These are phyloP conservation scores for Colletotrichum truncatum DNA, from an alignment of 2,329 filamentous ascomycete genomes.

Conservation along the genomic window DNA sequence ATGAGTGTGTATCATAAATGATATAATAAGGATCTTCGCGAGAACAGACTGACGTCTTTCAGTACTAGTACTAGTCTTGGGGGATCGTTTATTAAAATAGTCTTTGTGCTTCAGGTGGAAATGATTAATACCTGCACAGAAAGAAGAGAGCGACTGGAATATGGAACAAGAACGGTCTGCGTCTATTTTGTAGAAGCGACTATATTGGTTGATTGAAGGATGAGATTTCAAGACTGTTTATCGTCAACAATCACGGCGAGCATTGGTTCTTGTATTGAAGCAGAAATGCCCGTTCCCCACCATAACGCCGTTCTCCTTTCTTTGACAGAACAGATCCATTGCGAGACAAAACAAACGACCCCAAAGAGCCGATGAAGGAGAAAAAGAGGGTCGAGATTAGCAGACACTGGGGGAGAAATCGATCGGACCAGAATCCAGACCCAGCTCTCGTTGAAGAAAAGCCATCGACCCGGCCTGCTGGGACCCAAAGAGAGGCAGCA, in stretches of 20 bases:
- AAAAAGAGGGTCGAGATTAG: background rate
- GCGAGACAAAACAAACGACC: constrained; percentile 15
- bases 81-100: background rate
- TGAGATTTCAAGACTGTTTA: background rate
- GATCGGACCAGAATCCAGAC: background rate
- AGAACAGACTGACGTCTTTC: constrained; percentile 23
- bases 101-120: background rate
- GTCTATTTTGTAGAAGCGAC: background rate
- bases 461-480: constrained; percentile 13
- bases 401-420: constrained; percentile 13
- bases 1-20: background rate
- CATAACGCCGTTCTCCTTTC: constrained; percentile 2
- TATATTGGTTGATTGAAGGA: background rate
- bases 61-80: constrained; percentile 9
- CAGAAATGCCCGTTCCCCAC: background rate
- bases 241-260: background rate
- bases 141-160: background rate
- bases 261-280: background rate
- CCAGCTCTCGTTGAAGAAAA: constrained; percentile 2
- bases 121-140: constrained; percentile 25
- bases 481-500: constrained; percentile 14
- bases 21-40: constrained; percentile 13
- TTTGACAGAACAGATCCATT: constrained; percentile 10
- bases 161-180: background rate
- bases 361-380: background rate